Conservation (phyloP, 2,329 filamentous ascomycete genomes). For the Tolypocladium sp. region DNA sequence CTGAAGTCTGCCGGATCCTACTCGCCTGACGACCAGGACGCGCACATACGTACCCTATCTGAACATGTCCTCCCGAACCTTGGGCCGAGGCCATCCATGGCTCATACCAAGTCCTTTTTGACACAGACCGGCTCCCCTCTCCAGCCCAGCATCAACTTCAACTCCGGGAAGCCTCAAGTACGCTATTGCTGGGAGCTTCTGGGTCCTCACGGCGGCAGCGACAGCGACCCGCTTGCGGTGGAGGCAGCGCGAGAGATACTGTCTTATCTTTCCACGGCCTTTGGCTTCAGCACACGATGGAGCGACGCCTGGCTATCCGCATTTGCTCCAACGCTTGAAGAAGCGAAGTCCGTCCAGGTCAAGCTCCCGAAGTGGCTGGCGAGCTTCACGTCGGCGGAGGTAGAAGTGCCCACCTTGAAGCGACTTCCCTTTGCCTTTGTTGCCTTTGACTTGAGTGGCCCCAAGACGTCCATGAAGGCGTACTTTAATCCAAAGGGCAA, state of each 20-base stretch:
- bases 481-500: slow-evolving; percentile 7
- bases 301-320: slow-evolving; percentile 1
- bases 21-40: slow-evolving; percentile 1
- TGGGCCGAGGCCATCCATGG: slow-evolving; percentile 5
- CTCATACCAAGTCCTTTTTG: slow-evolving; percentile 1
- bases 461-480: slow-evolving; percentile 2
- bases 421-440: slow-evolving; percentile 5
- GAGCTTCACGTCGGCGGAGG: background rate
- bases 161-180: background rate
- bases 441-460: slow-evolving; percentile 6
- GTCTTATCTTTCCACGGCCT: background rate
- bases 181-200: slow-evolving; percentile 8
- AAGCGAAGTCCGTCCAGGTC: background rate
- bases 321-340: background rate
- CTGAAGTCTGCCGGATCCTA: slow-evolving; percentile 4
- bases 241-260: slow-evolving; percentile 3
- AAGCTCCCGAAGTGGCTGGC: slow-evolving; percentile 3
- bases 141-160: slow-evolving; percentile 5
- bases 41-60: slow-evolving; percentile 1
- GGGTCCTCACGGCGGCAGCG: slow-evolving; percentile 2
- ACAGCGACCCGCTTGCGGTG: slow-evolving; percentile 4
- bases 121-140: slow-evolving; percentile 4
- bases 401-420: background rate
- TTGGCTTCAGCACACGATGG: slow-evolving; percentile 5
- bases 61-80: slow-evolving; percentile 5